phyloP scores from a whole-genome alignment of 768 basidiomycete species.

The Psilocybe cubensis region DNA sequence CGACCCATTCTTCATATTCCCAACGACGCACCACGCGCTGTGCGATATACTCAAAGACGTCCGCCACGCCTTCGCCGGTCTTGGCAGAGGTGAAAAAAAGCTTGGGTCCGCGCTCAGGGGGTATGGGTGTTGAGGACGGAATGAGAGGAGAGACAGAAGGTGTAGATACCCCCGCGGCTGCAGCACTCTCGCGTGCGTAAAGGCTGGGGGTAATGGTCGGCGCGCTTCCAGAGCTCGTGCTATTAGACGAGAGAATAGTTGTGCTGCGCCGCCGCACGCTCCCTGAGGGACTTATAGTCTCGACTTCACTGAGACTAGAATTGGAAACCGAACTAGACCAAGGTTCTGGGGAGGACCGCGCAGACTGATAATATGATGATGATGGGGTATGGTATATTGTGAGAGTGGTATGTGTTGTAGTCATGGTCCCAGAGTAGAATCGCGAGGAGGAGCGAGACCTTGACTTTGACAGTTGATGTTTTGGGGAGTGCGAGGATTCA shows the following conservation, averaged over 20 bases:
- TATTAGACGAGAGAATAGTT: conserved; percentile 32
- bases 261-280: conserved; percentile 25
- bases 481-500: conserved; percentile 30
- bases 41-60: conserved; percentile 81
- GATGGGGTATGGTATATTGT: conserved; percentile 80
- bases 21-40: conserved; percentile 60
- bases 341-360: conserved; percentile 57
- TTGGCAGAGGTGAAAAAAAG: conserved; percentile 81
- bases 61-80: conserved; percentile 70
- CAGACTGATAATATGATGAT: conserved; percentile 71
- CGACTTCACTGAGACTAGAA: not conserved
- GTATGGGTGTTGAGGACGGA: conserved; percentile 20
- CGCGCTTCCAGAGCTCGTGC: conserved; percentile 50
- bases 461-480: conserved; percentile 38
- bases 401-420: conserved; percentile 58
- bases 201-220: conserved; percentile 65
- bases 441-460: conserved; percentile 50
- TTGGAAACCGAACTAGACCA: not conserved
- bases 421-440: conserved; percentile 53
- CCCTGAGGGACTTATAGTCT: conserved; percentile 13
- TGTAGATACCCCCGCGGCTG: conserved; percentile 15
- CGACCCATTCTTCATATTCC: conserved; percentile 68
- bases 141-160: conserved; percentile 16
- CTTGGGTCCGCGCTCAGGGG: conserved; percentile 59
- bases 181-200: conserved; percentile 41